A percentile compares a stretch with the other conserved stretches of the same genome.
phyloP scores from a whole-genome alignment of 768 basidiomycete genomes.

The Holtermanniella nyarrowii region DNA sequence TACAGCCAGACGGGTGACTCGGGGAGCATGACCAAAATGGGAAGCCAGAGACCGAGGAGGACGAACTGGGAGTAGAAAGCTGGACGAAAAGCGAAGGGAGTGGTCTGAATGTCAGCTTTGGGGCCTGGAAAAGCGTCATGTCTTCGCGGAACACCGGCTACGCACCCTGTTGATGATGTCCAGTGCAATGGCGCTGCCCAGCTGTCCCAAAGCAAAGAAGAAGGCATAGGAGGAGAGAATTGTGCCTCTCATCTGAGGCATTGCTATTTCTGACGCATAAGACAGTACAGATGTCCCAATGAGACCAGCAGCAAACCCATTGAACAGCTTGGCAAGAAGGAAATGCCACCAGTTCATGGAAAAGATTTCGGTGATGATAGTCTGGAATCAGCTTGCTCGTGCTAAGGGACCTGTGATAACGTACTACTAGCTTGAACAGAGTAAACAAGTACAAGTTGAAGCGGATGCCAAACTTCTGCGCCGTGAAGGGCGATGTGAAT shows the following conservation, averaged over 20 bases:
- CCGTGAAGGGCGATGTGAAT: neutral
- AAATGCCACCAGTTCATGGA: constrained; percentile 6
- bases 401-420: neutral
- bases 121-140: no score
- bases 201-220: constrained; percentile 11
- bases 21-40: constrained; percentile 10
- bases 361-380: neutral
- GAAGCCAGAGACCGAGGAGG: constrained; percentile 11
- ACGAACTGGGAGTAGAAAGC: constrained; percentile 21
- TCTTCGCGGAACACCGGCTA: constrained; percentile 1
- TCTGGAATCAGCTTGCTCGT: no score
- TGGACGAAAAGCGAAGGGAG: constrained; percentile 3
- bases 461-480: neutral
- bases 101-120: no score
- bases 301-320: constrained; percentile 9
- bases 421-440: constrained; percentile 1
- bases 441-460: neutral
- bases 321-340: constrained; percentile 9
- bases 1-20: constrained; percentile 14
- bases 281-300: constrained; percentile 8
- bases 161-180: no score
- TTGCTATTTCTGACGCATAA: constrained; percentile 10
- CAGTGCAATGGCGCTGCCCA: no score
- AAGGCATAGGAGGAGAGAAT: constrained; percentile 5
- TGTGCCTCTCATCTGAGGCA: no score